Evolutionary conservation across 805 yeast genomes (phyloP).

Genomic region (Saccharomycopsis malanga): DNA sequence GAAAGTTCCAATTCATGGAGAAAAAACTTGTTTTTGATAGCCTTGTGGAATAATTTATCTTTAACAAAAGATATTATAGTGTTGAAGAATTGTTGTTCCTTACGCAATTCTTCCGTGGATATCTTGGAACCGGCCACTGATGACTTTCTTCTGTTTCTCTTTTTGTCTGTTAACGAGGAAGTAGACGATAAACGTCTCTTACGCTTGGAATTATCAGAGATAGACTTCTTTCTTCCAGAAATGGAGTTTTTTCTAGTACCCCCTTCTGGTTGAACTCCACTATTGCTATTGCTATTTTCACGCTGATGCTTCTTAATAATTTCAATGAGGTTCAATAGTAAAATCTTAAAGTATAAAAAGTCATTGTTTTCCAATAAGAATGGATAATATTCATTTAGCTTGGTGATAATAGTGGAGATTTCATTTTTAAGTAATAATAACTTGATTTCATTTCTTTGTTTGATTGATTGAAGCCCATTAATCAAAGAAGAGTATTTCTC

Average conservation of each 20-base stretch:
- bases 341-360: slow-evolving; percentile 60
- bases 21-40: slow-evolving; percentile 48
- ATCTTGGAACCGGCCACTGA: slow-evolving; percentile 4
- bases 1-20: slow-evolving; percentile 72
- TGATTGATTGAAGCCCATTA: slow-evolving; percentile 44
- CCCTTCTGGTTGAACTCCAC: neutral
- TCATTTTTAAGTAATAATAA: slow-evolving; percentile 49
- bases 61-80: slow-evolving; percentile 53
- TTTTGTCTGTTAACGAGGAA: slow-evolving; percentile 1
- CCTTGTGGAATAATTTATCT: slow-evolving; percentile 54
- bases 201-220: neutral
- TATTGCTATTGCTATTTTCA: slow-evolving; percentile 18
- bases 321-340: slow-evolving; percentile 71
- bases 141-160: slow-evolving; percentile 16
- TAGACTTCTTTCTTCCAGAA: neutral
- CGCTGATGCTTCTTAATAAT: slow-evolving; percentile 55
- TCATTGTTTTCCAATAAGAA: slow-evolving; percentile 56
- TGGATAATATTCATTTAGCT: slow-evolving; percentile 55
- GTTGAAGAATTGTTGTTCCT: slow-evolving; percentile 44
- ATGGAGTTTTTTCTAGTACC: no score
- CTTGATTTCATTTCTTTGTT: slow-evolving; percentile 47
- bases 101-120: slow-evolving; percentile 18
- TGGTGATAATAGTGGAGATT: slow-evolving; percentile 50
- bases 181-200: slow-evolving; percentile 17
- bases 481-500: slow-evolving; percentile 16